Percentiles rank a stretch among this genome's conserved stretches.
phyloP scores from a whole-genome alignment of 129 eudicot genomes.

The Rutidosis leptorrhynchoides region DNA sequence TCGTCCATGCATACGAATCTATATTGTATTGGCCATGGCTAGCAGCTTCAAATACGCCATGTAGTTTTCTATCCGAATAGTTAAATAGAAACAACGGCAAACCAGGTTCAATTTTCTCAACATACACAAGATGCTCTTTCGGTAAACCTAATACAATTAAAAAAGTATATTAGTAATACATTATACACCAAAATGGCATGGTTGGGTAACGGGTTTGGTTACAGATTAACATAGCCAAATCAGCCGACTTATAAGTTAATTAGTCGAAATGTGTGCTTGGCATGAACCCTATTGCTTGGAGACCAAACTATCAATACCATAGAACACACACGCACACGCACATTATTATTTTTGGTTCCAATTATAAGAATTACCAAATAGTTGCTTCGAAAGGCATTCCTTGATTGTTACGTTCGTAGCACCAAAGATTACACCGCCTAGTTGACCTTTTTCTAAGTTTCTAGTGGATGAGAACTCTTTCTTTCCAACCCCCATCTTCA shows the following conservation, averaged over 20 bases:
- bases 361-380: constrained; percentile 59
- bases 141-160: constrained; percentile 62
- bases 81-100: constrained; percentile 79
- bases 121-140: constrained; percentile 50
- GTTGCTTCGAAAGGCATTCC: constrained; percentile 69
- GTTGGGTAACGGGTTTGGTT: neutral
- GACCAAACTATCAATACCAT: neutral
- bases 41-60: constrained; percentile 88
- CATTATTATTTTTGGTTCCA: neutral
- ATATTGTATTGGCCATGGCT: constrained; percentile 69
- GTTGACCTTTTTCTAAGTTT: constrained; percentile 49
- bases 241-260: neutral
- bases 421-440: constrained; percentile 81
- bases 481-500: constrained; percentile 23
- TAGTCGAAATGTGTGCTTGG: too few relatives aligned
- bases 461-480: constrained; percentile 33
- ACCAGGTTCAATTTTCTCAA: constrained; percentile 72
- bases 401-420: constrained; percentile 43
- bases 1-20: constrained; percentile 78
- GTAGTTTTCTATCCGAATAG: constrained; percentile 53
- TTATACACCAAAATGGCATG: neutral
- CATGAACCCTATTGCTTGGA: too few relatives aligned
- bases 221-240: neutral
- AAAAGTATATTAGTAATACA: constrained; percentile 22
- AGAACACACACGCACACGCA: neutral